Base-by-base conservation (phyloP, 768 basidiomycete species). In the Phylloporus sp. region DNA sequence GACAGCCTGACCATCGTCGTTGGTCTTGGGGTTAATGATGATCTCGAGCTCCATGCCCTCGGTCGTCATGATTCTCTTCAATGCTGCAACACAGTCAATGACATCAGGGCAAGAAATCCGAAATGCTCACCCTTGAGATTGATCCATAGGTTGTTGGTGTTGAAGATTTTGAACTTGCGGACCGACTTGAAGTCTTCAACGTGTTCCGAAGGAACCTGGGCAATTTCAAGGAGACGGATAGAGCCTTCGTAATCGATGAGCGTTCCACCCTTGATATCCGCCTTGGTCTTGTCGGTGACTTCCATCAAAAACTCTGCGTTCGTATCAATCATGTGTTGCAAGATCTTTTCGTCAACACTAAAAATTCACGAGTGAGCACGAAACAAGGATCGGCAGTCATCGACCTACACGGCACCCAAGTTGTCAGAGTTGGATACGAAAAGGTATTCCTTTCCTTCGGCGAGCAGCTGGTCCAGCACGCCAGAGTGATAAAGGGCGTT, bases 201-300 rank as follows among this genome's bases (percentile, higher is more conserved):
- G 57, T 85, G 84, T 61, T 84, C 84, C 28, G 72, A 76, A 20
- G 83, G 79, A 7, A 86, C 85, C 62, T 86, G 84, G 4, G 85
- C 85, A 38, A 86, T 82, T 68, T 86, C 84, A 54, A 86, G 76
- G n/a, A 86, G 69, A 45, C 84, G 75, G 40, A 86, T 68, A 32
- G 69, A 69, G 44, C 85, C 85, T 17, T 86, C 78, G 54, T 83
- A 82, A 57, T 84, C 78, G 60, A 84, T 81, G 55, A 82, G 75
- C 13, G 81, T 81, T 65, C 81, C 81, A 70, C 78, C 78, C 69
- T 86, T 86, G 68, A 86, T 79, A 56, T 86, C 84, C 24, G 85
- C 84, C 71, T 86, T 86, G 57, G 85, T 86, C 74, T 86, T 86
- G 76, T 86, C 85, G 9, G 85, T 86, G 50, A 86, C 81, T 60